These are phyloP conservation scores for Nevesoporus exiguus DNA, from an alignment of 768 basidiomycete genomes.

Conservation along the genomic window DNA sequence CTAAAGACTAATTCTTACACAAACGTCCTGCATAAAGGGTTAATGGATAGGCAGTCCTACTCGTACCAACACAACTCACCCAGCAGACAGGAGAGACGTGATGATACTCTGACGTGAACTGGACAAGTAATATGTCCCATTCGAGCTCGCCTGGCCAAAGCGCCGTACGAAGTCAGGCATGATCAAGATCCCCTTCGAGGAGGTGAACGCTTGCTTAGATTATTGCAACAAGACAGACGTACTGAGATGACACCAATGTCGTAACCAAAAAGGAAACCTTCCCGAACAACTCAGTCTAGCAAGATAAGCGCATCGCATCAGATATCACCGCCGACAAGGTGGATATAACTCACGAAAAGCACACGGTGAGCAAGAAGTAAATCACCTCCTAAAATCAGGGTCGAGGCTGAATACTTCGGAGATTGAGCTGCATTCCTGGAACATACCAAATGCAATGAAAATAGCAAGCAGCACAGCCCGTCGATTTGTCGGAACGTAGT, in stretches of 20 bases:
- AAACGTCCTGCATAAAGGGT: slow-evolving; percentile 7
- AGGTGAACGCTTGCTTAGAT: neutral
- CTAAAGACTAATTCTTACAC: neutral
- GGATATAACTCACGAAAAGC: neutral
- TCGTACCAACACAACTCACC: neutral
- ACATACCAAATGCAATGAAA: slow-evolving; percentile 17
- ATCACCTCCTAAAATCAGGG: slow-evolving; percentile 9
- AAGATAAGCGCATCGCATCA: neutral
- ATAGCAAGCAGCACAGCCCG: slow-evolving; percentile 12
- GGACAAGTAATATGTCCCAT: slow-evolving; percentile 14
- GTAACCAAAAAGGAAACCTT: slow-evolving; percentile 15
- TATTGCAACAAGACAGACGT: neutral
- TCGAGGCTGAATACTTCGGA: neutral
- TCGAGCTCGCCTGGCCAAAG: slow-evolving; percentile 7
- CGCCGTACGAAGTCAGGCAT: slow-evolving; percentile 16
- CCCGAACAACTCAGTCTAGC: slow-evolving; percentile 1
- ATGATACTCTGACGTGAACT: slow-evolving; percentile 18
- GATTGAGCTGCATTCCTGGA: neutral
- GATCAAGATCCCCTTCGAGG: slow-evolving; percentile 11
- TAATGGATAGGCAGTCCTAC: too few species aligned
- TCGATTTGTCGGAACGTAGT: slow-evolving; percentile 8
- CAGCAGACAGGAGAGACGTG: slow-evolving; percentile 15
- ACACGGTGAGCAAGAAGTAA: neutral
- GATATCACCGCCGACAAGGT: neutral
- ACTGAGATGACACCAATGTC: slow-evolving; percentile 18